Base-by-base conservation (phyloP, 768 basidiomycete genomes). In the Mycena latifolia region DNA sequence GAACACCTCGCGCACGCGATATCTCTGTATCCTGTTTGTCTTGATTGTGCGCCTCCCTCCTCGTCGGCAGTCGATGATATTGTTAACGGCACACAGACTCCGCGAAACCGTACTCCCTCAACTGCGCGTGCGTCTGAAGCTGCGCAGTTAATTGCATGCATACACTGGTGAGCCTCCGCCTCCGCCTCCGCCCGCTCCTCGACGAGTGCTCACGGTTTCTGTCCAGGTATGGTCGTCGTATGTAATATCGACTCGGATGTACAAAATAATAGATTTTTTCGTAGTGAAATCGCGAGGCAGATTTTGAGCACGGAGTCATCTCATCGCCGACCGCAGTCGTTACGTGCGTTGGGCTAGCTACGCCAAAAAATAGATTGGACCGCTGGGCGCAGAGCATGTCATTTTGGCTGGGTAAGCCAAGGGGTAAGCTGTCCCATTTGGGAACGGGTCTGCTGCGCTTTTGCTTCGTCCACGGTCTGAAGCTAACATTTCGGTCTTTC, bases 41-140 rank as follows among this genome's bases (percentile, higher is more conserved):
- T 25, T 39, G 22, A 57, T 52, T 22, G 63, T 64, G 25, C n/a
- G 61, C 20, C n/a, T 12, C n/a, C 1, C 18, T 46, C n/a, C 1
- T n/a, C 9, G 17, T n/a, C n/a, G 2, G 41, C 14, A n/a, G 20
- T 47, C 14, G 18, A 53, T 48, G 24, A 6, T 5, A 43, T 29
- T 12, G 27, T 56, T 24, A 31, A 17, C 35, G 20, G 24, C 7
- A 5, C 31, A 31, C 33, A 62, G 53, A 62, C 53, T 28, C 53
- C 46, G 61, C 52, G 61, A 61, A 61, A 25, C 52, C 60, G 2
- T n/a, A 25, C 27, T 51, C 18, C 43, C 22, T 18, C 45, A 10
- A 12, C 18, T 43, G 41, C 41, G 12, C 12, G 45, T 46, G 45
- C 22, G n/a, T 5, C n/a, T 45, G 15, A n/a, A 14, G 43, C 14